Percentiles rank a stretch among this genome's conserved stretches.
Conservation (phyloP, 441 rosid species). For the Manihot esculenta region DNA sequence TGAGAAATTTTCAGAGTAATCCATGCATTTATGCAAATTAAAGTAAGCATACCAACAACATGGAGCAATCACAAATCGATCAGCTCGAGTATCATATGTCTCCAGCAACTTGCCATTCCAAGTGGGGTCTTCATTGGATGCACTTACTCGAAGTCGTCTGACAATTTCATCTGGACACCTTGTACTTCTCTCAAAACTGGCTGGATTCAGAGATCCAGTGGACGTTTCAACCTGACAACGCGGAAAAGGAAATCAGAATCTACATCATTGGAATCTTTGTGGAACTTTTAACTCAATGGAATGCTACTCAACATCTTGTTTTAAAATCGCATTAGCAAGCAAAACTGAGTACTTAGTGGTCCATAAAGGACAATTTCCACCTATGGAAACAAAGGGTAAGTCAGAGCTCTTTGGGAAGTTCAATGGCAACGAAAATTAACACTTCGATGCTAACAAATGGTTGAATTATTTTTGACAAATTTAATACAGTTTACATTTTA, state of each 20-base stretch:
- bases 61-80: constrained; percentile 66
- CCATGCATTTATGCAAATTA: not conserved
- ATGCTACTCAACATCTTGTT: not conserved
- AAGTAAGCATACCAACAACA: constrained; percentile 58
- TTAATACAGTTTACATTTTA: not conserved
- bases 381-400: not conserved
- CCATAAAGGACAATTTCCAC: not conserved
- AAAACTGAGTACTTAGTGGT: not conserved
- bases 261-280: not conserved
- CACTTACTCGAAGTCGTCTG: constrained; percentile 61
- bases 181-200: constrained; percentile 60
- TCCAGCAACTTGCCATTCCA: constrained; percentile 76
- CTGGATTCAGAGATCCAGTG: constrained; percentile 58
- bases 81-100: constrained; percentile 69
- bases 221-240: constrained; percentile 61
- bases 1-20: not conserved
- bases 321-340: not conserved
- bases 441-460: not conserved
- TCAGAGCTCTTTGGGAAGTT: not conserved
- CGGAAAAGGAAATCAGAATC: constrained; percentile 12
- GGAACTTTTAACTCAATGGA: not conserved
- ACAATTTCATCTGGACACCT: constrained; percentile 87
- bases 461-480: not conserved
- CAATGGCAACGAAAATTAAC: not conserved
- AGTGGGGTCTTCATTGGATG: constrained; percentile 50